Base-by-base conservation (phyloP, 208 protist genomes). In the Sergeia podlipaevii region DNA sequence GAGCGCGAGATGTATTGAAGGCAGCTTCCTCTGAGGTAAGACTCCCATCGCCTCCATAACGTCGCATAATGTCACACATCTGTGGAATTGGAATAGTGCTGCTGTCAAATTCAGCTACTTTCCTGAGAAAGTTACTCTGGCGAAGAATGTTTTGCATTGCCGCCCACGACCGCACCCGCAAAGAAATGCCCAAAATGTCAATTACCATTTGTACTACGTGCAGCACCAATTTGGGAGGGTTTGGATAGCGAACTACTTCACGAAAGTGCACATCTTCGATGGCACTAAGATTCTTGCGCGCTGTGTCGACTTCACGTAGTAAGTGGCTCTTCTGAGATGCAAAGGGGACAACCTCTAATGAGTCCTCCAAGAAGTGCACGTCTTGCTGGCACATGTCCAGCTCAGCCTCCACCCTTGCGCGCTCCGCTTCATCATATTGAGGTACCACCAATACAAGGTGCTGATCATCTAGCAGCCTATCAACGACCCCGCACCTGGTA, bases 91-190 rank as follows among this genome's bases (percentile, higher is more conserved):
- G 57, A 2, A 81, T 15, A 17, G 44, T 59, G 24, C 47, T 49
- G 27, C 55, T 53, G 43, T 81, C 74, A 63, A 81, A 81, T 10
- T 45, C 33, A 21, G 48, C 51, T 26, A 81, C 65, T n/a, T 36
- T 36, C 5, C 57, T 37, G 34, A 81, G 50, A 55, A 81, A 81
- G 15, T 58, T 60, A n/a, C 28, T 15, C 23, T 65, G 52, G 11
- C 47, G 56, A 7, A 72, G 41, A 20, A 64, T 30, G 23, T 28
- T 45, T 43, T 69, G 57, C 36, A 74, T 50, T 50, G 32, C 15
- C 11, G 11, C 11, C 74, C 68, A 81, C 36, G 38, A 36, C 21
- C 42, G 44, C 46, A 41, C 29, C 2, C 20, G 10, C 2, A 55
- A 4, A 17, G 32, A 37, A 51, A 69, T 67, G 23, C 74, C 60